Percentiles rank a stretch among this genome's conserved stretches.
Conservation (phyloP, 345 rosid genomes). For the Gynandropsis gynandra region DNA sequence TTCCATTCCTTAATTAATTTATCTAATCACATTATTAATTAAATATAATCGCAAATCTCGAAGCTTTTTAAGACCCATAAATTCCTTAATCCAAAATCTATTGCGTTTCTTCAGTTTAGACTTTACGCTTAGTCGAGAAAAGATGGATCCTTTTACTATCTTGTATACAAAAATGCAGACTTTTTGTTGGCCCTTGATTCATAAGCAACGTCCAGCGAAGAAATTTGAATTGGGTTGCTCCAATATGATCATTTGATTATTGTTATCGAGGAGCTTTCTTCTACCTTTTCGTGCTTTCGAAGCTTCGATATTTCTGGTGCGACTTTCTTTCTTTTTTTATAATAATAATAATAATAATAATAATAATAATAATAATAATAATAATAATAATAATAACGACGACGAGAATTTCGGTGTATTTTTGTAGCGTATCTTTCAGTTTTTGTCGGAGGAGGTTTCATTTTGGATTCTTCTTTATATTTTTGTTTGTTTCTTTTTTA, state of each 20-base stretch:
- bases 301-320: slow-evolving; percentile 27
- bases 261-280: slow-evolving; percentile 34
- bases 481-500: slow-evolving; percentile 10
- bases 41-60: slow-evolving; percentile 22
- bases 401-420: neutral
- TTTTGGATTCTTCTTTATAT: slow-evolving; percentile 16
- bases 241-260: slow-evolving; percentile 19
- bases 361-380: too few species aligned
- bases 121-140: slow-evolving; percentile 6
- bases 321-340: neutral
- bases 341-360: too few species aligned
- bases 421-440: slow-evolving; percentile 14
- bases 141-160: slow-evolving; percentile 3
- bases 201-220: slow-evolving; percentile 23
- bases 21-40: neutral
- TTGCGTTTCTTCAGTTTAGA: slow-evolving; percentile 6
- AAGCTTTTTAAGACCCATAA: slow-evolving; percentile 12
- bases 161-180: neutral
- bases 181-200: slow-evolving; percentile 13
- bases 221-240: slow-evolving; percentile 30
- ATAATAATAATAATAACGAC: too few species aligned
- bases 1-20: neutral
- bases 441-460: slow-evolving; percentile 27
- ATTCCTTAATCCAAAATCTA: slow-evolving; percentile 8
- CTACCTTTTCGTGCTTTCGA: slow-evolving; percentile 39